Conservation (phyloP, 176 grass and related monocot genomes). For the Musa acuminata region DNA sequence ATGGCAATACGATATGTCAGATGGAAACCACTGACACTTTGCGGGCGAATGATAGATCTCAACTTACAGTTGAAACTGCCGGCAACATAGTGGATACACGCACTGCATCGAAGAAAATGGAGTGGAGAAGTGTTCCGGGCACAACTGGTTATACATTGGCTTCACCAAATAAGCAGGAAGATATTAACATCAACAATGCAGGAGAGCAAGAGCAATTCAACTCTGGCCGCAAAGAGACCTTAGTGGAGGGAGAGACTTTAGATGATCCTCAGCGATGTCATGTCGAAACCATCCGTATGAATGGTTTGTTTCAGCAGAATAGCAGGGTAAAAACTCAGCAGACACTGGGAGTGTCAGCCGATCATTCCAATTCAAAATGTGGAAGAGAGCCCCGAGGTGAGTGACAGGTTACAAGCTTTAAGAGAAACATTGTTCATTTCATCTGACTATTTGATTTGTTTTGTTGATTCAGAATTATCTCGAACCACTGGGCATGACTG, state of each 20-base stretch:
- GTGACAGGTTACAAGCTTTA: background rate
- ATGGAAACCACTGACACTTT: background rate
- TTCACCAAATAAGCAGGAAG: background rate
- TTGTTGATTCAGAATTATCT: slow-evolving; percentile 8
- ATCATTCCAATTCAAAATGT: background rate
- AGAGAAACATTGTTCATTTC: background rate
- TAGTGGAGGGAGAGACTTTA: background rate
- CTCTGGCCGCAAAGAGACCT: too few relatives aligned
- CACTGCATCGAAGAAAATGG: background rate
- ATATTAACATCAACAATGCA: background rate
- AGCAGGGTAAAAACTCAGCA: background rate
- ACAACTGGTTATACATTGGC: background rate
- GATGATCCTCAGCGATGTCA: background rate
- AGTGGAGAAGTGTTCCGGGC: background rate
- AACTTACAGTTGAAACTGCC: background rate
- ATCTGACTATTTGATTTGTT: background rate
- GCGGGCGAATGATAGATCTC: background rate
- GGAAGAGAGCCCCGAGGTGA: too few relatives aligned
- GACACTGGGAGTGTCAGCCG: background rate
- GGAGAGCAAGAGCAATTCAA: slow-evolving; percentile 7
- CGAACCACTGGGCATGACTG: slow-evolving; percentile 13
- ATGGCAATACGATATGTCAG: background rate
- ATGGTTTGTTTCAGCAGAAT: background rate
- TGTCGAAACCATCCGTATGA: background rate
- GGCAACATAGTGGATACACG: background rate